Evolutionary conservation across 768 basidiomycete genomes (phyloP).

Genomic region (Leucocoprinus birnbaumii): DNA sequence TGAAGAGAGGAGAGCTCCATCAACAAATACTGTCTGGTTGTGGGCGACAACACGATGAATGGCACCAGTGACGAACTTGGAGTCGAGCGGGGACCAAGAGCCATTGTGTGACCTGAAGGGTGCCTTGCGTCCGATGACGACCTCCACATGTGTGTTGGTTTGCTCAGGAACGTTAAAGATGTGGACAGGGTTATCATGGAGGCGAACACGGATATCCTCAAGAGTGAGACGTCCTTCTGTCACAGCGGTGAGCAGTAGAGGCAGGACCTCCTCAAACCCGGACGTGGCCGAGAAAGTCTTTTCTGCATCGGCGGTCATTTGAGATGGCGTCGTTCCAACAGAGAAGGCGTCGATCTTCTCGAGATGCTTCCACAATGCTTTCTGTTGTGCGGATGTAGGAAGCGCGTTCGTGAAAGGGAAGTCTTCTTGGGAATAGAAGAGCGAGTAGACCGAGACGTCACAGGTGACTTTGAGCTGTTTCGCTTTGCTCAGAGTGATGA

Average conservation of each 20-base stretch:
- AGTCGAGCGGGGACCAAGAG: slow-evolving; percentile 84
- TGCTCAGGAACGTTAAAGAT: slow-evolving; percentile 93
- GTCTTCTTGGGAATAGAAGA: slow-evolving; percentile 82
- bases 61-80: slow-evolving; percentile 59
- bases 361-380: slow-evolving; percentile 81
- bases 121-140: slow-evolving; percentile 78
- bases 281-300: slow-evolving; percentile 64
- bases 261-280: slow-evolving; percentile 85
- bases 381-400: slow-evolving; percentile 75
- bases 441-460: slow-evolving; percentile 87
- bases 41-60: slow-evolving; percentile 92
- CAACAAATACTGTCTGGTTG: slow-evolving; percentile 85
- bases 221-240: slow-evolving; percentile 74
- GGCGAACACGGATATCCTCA: slow-evolving; percentile 74
- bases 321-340: slow-evolving; percentile 81
- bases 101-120: slow-evolving; percentile 46
- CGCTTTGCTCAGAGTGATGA: slow-evolving; percentile 93
- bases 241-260: slow-evolving; percentile 85
- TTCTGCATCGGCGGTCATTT: slow-evolving; percentile 61
- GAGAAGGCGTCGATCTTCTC: slow-evolving; percentile 89
- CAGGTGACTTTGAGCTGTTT: slow-evolving; percentile 94
- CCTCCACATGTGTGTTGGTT: slow-evolving; percentile 84
- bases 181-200: slow-evolving; percentile 88
- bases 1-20: slow-evolving; percentile 65
- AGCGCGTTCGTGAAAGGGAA: slow-evolving; percentile 65